Conservation (phyloP, 176 grass and related monocot species). For the Ensete ventricosum region DNA sequence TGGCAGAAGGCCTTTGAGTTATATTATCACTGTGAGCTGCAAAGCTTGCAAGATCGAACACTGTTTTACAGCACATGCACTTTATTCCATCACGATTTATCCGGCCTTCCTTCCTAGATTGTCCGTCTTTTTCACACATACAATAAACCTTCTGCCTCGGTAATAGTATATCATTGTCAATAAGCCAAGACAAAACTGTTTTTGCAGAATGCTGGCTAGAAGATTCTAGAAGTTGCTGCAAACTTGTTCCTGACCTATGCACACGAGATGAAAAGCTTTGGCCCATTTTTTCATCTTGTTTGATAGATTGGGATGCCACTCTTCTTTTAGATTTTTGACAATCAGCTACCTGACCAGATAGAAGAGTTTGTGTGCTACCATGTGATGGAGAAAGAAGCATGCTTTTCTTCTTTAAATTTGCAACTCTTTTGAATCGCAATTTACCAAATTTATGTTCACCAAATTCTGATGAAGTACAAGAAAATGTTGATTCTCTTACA, state of each 20-base stretch:
- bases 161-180: constrained; percentile 55
- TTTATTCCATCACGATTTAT: constrained; percentile 51
- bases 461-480: neutral
- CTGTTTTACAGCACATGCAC: constrained; percentile 53
- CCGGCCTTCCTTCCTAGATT: constrained; percentile 38
- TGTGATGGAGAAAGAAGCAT: neutral
- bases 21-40: constrained; percentile 44
- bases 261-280: neutral
- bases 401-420: constrained; percentile 15
- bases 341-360: neutral
- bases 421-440: neutral
- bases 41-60: constrained; percentile 45
- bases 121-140: constrained; percentile 23
- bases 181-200: constrained; percentile 47
- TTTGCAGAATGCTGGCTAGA: constrained; percentile 24
- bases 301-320: constrained; percentile 25
- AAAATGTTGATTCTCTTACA: constrained; percentile 12
- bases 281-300: neutral
- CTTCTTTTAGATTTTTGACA: constrained; percentile 39
- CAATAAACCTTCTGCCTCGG: constrained; percentile 43
- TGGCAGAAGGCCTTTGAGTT: constrained; percentile 30
- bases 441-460: neutral
- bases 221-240: neutral
- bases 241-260: neutral
- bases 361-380: neutral